phyloP scores from a whole-genome alignment of 192 early-diverging fungal genomes.

The Ambispora gerdemannii region DNA sequence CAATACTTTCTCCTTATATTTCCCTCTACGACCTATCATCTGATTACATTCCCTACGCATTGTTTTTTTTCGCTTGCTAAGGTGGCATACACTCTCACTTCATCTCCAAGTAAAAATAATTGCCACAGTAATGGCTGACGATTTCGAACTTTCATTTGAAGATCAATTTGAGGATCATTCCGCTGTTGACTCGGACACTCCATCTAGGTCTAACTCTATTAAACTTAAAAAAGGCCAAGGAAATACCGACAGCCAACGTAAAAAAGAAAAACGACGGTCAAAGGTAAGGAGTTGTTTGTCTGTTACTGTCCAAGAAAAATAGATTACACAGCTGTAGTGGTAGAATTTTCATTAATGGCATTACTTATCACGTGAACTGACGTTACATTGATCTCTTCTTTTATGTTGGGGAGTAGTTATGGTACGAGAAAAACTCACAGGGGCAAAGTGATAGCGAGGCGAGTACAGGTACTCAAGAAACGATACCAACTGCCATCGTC shows the following conservation, averaged over 20 bases:
- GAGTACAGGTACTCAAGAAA: conserved; percentile 34
- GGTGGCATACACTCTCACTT: conserved; percentile 22
- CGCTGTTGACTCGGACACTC: conserved; percentile 26
- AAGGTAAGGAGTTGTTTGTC: conserved; percentile 6
- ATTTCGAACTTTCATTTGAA: conserved; percentile 27
- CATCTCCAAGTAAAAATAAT: conserved; percentile 12
- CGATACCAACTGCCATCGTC: conserved; percentile 73
- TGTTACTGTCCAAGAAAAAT: no score
- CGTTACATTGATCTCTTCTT: not conserved
- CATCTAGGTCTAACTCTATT: conserved; percentile 29
- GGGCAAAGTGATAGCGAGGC: conserved; percentile 28
- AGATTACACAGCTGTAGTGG: no score
- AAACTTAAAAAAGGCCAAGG: conserved; percentile 26
- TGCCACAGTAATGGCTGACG: conserved; percentile 30
- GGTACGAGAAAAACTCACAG: conserved; percentile 29
- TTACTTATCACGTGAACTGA: not conserved
- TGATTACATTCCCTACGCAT: conserved; percentile 12
- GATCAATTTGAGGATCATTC: conserved; percentile 27
- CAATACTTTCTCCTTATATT: not conserved
- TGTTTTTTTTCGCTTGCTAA: conserved; percentile 20
- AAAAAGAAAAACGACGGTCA: conserved; percentile 31
- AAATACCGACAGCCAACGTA: conserved; percentile 23
- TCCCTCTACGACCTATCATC: not conserved
- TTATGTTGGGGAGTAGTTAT: conserved; percentile 12
- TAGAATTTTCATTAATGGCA: no score